A percentile compares a stretch with the other conserved stretches of the same genome.
These are phyloP conservation scores for Allantophomopsis lycopodina DNA, from an alignment of 2,329 filamentous ascomycete species.

Conservation along the genomic window DNA sequence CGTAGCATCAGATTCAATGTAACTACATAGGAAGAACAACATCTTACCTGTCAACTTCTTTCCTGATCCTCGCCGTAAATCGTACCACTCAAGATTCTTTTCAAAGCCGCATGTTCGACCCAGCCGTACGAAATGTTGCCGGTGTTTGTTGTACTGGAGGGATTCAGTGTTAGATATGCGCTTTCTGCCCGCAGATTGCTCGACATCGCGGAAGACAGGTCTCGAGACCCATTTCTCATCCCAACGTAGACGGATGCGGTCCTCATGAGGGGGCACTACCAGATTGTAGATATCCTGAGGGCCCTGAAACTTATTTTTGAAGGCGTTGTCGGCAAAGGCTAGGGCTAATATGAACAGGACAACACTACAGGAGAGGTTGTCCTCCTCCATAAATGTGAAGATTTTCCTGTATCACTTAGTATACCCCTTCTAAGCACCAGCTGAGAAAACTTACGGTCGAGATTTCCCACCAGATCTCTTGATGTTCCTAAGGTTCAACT, in stretches of 20 bases:
- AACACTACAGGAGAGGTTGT: constrained; percentile 8
- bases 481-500: constrained; percentile 12
- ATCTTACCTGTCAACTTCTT: constrained; percentile 14
- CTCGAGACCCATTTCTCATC: constrained; percentile 8
- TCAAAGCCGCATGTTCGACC: constrained; percentile 12
- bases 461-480: constrained; percentile 12
- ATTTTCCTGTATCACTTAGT: constrained; percentile 8
- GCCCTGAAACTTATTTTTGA: constrained; percentile 10
- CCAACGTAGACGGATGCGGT: constrained; percentile 11
- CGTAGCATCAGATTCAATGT: not conserved
- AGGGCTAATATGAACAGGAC: constrained; percentile 12
- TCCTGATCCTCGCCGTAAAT: constrained; percentile 10
- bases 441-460: constrained; percentile 6
- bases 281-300: constrained; percentile 13
- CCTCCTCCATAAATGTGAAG: constrained; percentile 12
- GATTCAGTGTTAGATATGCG: constrained; percentile 9
- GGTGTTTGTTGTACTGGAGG: constrained; percentile 26
- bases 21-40: not conserved
- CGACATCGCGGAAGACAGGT: constrained; percentile 12
- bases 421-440: not conserved
- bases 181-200: constrained; percentile 6
- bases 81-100: constrained; percentile 14
- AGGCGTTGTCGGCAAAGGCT: constrained; percentile 12
- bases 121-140: constrained; percentile 20
- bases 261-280: constrained; percentile 7